These are phyloP conservation scores for Annulohypoxylon nitens DNA, from an alignment of 495 filamentous ascomycete species.

Conservation along the genomic window DNA sequence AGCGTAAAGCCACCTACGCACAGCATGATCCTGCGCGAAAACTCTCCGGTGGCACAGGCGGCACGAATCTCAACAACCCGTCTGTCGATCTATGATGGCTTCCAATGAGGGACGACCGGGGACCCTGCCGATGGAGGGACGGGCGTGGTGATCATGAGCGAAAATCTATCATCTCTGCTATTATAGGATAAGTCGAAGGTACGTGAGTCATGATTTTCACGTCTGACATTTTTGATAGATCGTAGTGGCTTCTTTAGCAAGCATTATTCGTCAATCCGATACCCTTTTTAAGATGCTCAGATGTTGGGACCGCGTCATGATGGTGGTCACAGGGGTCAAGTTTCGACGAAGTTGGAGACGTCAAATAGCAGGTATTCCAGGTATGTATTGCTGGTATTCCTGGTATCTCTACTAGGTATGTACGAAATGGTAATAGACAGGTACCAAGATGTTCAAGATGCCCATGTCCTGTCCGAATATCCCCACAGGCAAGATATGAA, in stretches of 20 bases:
- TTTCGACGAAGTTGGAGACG: neutral
- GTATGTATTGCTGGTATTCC: too few species aligned
- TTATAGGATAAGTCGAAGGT: neutral
- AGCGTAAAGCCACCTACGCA: slow-evolving; percentile 17
- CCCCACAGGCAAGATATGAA: too few species aligned
- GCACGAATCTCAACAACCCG: slow-evolving; percentile 7
- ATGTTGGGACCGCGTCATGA: neutral
- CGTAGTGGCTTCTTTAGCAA: neutral
- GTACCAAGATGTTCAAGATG: too few species aligned
- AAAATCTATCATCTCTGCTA: neutral
- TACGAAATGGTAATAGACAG: too few species aligned
- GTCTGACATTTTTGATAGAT: neutral
- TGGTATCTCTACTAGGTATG: too few species aligned
- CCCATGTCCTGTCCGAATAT: too few species aligned
- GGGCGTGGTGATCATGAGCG: slow-evolving; percentile 12
- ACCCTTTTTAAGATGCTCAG: neutral
- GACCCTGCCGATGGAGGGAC: slow-evolving; percentile 16
- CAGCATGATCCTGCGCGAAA: slow-evolving; percentile 12
- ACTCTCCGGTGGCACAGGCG: slow-evolving; percentile 30
- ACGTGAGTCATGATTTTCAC: slow-evolving; percentile 2
- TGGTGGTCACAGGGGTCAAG: neutral
- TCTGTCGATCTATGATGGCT: neutral
- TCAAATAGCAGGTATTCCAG: neutral
- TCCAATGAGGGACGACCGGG: slow-evolving; percentile 4
- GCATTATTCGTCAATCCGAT: neutral